phyloP scores from a whole-genome alignment of 441 rosid genomes.

The Melastoma candidum region DNA sequence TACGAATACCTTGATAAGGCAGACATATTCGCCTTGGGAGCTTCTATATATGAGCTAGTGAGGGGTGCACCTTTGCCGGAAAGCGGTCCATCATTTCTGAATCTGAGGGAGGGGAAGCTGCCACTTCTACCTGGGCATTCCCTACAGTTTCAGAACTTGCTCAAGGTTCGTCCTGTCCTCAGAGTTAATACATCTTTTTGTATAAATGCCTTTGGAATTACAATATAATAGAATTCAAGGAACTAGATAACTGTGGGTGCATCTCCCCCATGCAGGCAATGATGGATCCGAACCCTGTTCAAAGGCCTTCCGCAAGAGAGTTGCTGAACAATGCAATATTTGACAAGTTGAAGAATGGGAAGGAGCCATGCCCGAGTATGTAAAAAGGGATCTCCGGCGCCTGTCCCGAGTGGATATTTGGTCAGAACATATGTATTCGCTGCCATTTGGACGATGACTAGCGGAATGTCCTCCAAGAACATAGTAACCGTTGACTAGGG shows the following conservation, averaged over 20 bases:
- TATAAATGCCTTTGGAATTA: too few species aligned
- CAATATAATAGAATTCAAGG: too few species aligned
- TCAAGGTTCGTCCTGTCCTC: constrained; percentile 41
- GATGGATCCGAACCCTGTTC: constrained; percentile 68
- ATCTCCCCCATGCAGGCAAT: constrained; percentile 28
- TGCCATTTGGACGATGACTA: too few species aligned
- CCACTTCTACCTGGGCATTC: constrained; percentile 87
- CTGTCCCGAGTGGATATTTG: too few species aligned
- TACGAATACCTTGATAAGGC: constrained; percentile 82
- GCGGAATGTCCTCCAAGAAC: too few species aligned
- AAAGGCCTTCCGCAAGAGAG: constrained; percentile 67
- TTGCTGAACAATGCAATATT: constrained; percentile 56
- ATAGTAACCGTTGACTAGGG: too few species aligned
- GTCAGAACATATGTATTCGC: too few species aligned
- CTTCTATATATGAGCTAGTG: constrained; percentile 61
- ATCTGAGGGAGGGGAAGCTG: constrained; percentile 70
- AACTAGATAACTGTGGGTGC: too few species aligned
- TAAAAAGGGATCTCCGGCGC: too few species aligned
- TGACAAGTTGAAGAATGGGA: constrained; percentile 25
- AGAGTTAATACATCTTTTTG: too few species aligned
- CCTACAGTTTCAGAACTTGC: constrained; percentile 69
- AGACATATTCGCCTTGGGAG: constrained; percentile 83
- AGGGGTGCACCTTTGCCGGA: constrained; percentile 72
- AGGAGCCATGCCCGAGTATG: constrained; percentile 8
- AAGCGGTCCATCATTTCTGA: constrained; percentile 51